Evolutionary conservation across 371 early-diverging fungal species (phyloP).

Genomic region (Mucor piriformis): DNA sequence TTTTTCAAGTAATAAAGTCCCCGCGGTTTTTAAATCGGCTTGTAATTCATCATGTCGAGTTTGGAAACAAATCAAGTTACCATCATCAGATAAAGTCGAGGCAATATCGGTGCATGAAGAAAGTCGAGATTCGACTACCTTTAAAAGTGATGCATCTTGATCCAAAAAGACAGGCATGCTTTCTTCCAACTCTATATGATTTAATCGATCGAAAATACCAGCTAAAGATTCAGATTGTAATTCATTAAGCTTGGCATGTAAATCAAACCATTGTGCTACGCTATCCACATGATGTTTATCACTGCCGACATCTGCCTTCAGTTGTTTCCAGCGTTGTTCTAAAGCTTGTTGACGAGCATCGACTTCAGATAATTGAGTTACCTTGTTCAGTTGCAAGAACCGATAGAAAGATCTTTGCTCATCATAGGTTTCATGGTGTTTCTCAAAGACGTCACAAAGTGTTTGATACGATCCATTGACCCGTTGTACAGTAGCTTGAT

Average conservation of each 20-base stretch:
- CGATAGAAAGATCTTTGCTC: constrained; percentile 24
- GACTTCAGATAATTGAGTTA: constrained; percentile 5
- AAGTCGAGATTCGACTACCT: neutral
- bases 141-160: constrained; percentile 1
- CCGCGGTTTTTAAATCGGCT: neutral
- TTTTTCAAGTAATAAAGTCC: constrained; percentile 2
- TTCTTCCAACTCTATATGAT: neutral
- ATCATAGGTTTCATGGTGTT: constrained; percentile 21
- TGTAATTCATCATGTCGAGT: neutral
- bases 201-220: neutral
- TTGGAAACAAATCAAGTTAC: constrained; percentile 4
- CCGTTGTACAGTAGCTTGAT: neutral
- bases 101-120: constrained; percentile 10
- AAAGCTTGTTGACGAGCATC: constrained; percentile 12
- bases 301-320: neutral
- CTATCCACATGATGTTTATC: constrained; percentile 6
- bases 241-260: constrained; percentile 9
- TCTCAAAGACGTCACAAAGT: constrained; percentile 3
- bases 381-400: constrained; percentile 25
- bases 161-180: constrained; percentile 8
- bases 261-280: constrained; percentile 6
- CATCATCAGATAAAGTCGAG: neutral
- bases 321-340: constrained; percentile 21
- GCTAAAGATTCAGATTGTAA: neutral
- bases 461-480: neutral